These are phyloP conservation scores for Evernia prunastri DNA, from an alignment of 495 filamentous ascomycete species.

Conservation along the genomic window DNA sequence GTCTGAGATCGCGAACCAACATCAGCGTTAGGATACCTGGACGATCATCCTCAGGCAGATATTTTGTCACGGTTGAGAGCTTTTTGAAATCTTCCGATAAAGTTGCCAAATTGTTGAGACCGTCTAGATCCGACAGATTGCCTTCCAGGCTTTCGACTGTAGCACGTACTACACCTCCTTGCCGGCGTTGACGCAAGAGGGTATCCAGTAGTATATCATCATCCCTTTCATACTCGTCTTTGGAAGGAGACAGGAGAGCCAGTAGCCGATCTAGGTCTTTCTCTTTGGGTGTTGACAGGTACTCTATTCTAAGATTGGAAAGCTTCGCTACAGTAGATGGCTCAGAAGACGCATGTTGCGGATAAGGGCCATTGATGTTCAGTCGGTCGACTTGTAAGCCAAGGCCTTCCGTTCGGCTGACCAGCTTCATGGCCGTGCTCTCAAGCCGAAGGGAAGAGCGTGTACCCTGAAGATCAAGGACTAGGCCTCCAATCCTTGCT, in stretches of 20 bases:
- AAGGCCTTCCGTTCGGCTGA: slow-evolving; percentile 61
- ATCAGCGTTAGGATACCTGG: slow-evolving; percentile 77
- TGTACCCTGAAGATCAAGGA: slow-evolving; percentile 66
- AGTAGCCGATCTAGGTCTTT: slow-evolving; percentile 76
- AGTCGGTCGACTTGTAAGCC: slow-evolving; percentile 70
- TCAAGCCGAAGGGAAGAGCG: slow-evolving; percentile 66
- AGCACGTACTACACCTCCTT: slow-evolving; percentile 76
- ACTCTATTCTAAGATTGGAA: slow-evolving; percentile 65
- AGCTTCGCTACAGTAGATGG: slow-evolving; percentile 50
- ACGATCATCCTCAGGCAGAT: slow-evolving; percentile 90
- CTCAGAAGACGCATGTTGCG: slow-evolving; percentile 41
- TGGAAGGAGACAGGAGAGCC: slow-evolving; percentile 82
- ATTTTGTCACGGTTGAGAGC: slow-evolving; percentile 83
- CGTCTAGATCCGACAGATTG: slow-evolving; percentile 49
- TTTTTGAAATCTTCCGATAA: slow-evolving; percentile 72
- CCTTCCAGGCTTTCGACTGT: slow-evolving; percentile 56
- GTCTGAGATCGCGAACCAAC: slow-evolving; percentile 55
- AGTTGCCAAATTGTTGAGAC: slow-evolving; percentile 56
- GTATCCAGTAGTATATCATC: slow-evolving; percentile 95
- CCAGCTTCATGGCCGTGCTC: slow-evolving; percentile 72
- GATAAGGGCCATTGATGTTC: slow-evolving; percentile 61
- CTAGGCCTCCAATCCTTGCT: slow-evolving; percentile 67
- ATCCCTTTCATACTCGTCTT: slow-evolving; percentile 82
- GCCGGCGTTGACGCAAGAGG: slow-evolving; percentile 77
- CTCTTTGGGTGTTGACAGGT: slow-evolving; percentile 63